Conservation (phyloP, 345 rosid genomes). For the Carallia brachiata region DNA sequence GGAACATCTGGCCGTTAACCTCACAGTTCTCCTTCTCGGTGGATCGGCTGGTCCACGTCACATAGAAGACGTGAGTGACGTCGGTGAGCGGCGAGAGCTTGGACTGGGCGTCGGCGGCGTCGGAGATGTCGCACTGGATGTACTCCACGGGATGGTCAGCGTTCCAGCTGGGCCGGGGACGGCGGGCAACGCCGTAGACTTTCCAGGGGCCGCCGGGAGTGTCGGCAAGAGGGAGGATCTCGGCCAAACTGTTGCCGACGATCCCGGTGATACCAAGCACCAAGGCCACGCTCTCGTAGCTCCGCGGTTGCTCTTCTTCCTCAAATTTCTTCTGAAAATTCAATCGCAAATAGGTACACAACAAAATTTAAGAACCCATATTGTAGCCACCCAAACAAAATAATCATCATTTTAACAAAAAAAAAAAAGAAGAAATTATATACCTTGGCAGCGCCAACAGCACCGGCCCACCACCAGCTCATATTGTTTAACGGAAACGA, state of each 20-base stretch:
- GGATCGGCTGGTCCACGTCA: conserved; percentile 9
- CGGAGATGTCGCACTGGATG: conserved; percentile 19
- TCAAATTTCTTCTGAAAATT: background rate
- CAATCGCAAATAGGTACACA: background rate
- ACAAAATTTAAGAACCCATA: background rate
- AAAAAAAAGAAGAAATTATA: too few relatives aligned
- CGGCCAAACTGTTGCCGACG: conserved; percentile 17
- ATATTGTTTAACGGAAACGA: too few relatives aligned
- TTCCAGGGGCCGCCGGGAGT: conserved; percentile 22
- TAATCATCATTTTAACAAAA: too few relatives aligned
- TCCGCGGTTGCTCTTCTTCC: background rate
- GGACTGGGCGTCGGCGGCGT: conserved; percentile 1
- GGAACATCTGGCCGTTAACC: conserved; percentile 5
- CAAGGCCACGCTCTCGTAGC: conserved; percentile 8
- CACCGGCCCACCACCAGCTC: background rate
- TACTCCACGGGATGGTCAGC: conserved; percentile 14
- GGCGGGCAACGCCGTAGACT: conserved; percentile 17
- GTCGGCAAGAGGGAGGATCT: conserved; percentile 18
- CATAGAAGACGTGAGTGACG: conserved; percentile 15
- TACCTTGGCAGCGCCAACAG: background rate
- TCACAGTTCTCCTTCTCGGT: conserved; percentile 11
- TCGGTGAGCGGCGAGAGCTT: conserved; percentile 17
- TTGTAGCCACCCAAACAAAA: too few relatives aligned
- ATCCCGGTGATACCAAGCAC: conserved; percentile 3
- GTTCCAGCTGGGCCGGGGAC: conserved; percentile 16